These are phyloP conservation scores for Aspergillus ostianus DNA, from an alignment of 495 filamentous ascomycete genomes.

Conservation along the genomic window DNA sequence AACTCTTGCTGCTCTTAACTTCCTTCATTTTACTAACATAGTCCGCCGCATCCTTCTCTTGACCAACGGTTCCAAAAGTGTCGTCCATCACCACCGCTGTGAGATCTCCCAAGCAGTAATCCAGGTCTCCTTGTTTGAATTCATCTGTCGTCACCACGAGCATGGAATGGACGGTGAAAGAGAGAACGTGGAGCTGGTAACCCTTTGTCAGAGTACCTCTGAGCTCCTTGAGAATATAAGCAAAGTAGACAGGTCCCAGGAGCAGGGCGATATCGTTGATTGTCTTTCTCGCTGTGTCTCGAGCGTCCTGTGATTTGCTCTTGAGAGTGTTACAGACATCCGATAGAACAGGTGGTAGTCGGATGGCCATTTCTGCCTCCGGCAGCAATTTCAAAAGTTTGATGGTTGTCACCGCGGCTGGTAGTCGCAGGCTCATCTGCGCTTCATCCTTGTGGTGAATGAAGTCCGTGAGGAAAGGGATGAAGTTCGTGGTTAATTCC, in stretches of 20 bases:
- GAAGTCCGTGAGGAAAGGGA: conserved; percentile 73
- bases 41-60: conserved; percentile 96
- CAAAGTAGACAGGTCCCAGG: conserved; percentile 77
- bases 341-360: conserved; percentile 77
- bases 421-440: conserved; percentile 85
- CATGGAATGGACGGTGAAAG: conserved; percentile 91
- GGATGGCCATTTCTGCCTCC: conserved; percentile 62
- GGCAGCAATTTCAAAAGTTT: conserved; percentile 83
- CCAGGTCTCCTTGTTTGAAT: conserved; percentile 77
- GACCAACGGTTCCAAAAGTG: conserved; percentile 90
- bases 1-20: conserved; percentile 95
- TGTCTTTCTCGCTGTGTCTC: conserved; percentile 87
- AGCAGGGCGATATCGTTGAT: conserved; percentile 76
- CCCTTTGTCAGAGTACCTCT: conserved; percentile 75
- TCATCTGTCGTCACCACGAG: conserved; percentile 70
- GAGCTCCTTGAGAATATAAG: conserved; percentile 91
- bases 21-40: conserved; percentile 96
- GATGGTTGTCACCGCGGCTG: conserved; percentile 79
- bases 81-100: conserved; percentile 92
- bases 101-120: conserved; percentile 80
- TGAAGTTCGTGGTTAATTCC: conserved; percentile 70
- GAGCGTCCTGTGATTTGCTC: conserved; percentile 81
- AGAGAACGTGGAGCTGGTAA: conserved; percentile 93
- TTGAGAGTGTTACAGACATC: conserved; percentile 91
- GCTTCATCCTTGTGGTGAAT: conserved; percentile 93